Evolutionary conservation across 1,139 yeast species (phyloP), one percentile per base, ranked within the genome.

Genomic region (Lizanozyma gosingica): DNA sequence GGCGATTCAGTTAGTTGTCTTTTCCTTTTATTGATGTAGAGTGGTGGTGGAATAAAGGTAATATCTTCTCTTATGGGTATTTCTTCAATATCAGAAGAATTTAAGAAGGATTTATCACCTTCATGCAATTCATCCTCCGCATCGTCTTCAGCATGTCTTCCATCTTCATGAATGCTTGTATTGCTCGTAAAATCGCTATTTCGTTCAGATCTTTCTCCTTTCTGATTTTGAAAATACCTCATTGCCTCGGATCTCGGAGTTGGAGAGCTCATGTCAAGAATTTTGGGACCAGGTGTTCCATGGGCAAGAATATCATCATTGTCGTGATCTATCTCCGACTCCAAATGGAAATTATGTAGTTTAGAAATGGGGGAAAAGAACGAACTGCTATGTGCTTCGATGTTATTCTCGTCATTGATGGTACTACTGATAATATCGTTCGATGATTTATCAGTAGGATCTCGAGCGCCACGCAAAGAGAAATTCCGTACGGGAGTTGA

Each of bases 271-370:
- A 22, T 22, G 29, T 6, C 29, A n/a, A n/a, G n/a, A n/a, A n/a
- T n/a, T n/a, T n/a, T n/a, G 6, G 29, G 11, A 22, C 6, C 6
- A 22, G 29, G 29, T 6, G 6, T 22, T 6, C 9, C 6, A 6
- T 22, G 6, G 11, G 11, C 11, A 22, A 22, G 9, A 22, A 11
- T 22, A 2, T 38, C 40, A 33, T 42, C 36, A 15, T 43, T 40
- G 3, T 37, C 44, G 11, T 39, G 37, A 33, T 42, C 46, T 18
- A 44, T 33, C 33, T 46, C 49, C n/a, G 48, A 45, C 35, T 43
- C 51, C 36, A 50, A 41, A 38, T 50, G 53, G 27, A 50, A 45
- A 33, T 49, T 47, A 37, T 49, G 45, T 15, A 50, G 39, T 34
- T 48, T 48, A 17, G 45, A 42, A 36, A 50, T 22, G 29, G 29